These are phyloP conservation scores for Lachnum nothofagi DNA, from an alignment of 2,329 filamentous ascomycete genomes.

Conservation along the genomic window DNA sequence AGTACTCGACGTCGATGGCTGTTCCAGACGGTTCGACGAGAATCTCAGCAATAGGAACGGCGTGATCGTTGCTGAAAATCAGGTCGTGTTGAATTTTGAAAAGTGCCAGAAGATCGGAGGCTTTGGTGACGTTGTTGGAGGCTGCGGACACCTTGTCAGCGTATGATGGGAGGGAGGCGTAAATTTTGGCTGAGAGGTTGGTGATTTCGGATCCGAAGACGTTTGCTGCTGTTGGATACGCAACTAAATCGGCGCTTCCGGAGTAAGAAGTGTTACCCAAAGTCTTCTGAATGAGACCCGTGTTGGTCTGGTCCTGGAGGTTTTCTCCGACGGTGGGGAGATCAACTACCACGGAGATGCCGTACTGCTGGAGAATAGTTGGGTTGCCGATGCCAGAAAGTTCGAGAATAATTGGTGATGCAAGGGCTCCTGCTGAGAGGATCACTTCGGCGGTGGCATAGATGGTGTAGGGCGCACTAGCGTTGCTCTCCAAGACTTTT, in stretches of 20 bases:
- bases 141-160: slow-evolving; percentile 6
- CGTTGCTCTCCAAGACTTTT: background rate
- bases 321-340: slow-evolving; percentile 39
- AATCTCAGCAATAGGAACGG: slow-evolving; percentile 28
- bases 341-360: slow-evolving; percentile 22
- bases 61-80: slow-evolving; percentile 36
- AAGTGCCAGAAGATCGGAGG: slow-evolving; percentile 36
- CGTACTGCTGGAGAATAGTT: background rate
- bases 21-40: no score
- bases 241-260: no score
- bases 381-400: slow-evolving; percentile 32
- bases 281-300: slow-evolving; percentile 1
- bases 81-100: slow-evolving; percentile 44
- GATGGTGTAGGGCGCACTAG: slow-evolving; percentile 8
- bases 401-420: slow-evolving; percentile 32
- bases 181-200: no score
- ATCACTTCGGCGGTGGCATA: slow-evolving; percentile 29
- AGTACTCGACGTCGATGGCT: slow-evolving; percentile 36
- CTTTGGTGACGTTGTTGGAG: slow-evolving; percentile 28
- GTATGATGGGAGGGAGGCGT: background rate
- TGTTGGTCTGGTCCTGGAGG: slow-evolving; percentile 31
- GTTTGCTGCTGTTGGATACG: no score
- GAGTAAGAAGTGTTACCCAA: no score
- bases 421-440: slow-evolving; percentile 25
- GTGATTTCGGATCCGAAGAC: no score